Base-by-base conservation (phyloP, 2,329 filamentous ascomycete species). In the Trichoderma gracile region DNA sequence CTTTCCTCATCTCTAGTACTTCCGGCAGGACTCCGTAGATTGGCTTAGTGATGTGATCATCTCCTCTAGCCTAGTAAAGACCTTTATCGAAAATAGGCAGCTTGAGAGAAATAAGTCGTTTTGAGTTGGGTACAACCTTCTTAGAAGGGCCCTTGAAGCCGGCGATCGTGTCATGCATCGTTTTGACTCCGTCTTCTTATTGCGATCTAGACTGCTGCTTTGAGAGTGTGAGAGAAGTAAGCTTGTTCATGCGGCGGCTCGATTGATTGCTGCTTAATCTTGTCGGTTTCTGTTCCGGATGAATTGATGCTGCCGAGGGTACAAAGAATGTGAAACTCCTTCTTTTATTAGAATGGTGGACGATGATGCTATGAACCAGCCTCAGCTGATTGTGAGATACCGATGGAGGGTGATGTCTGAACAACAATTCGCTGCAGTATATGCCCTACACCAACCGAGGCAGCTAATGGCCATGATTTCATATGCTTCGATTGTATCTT, bases 101-200 rank as follows among this genome's bases (percentile, higher is more conserved):
- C 14, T 49, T 61, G 27, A n/a, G 23, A 49, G 42, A 46, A 21
- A 47, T 61, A 12, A 12, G 49, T 19, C 30, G 49, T 52, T 52
- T 52, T 33, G n/a, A 33, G 49, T 14, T 23, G 5, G 49, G n/a
- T 53, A 47, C 49, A 55, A 38, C 40, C 40, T 55, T 63, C 50
- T 63, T 7, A 55, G 40, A 55, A 47, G 19, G 30, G 40, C 4
- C 43, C 33, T 14, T 47, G 30, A 40, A 15, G 9, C 59, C 49
- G 59, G 42, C 33, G 27, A 55, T 54, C 23, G 14, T 53, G 43
- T 55, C 40, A 63, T 55, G 38, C 46, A 38, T 38, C 33, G 12
- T 14, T 33, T 33, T 7, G 10, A 27, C 27, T 8, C 27, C 27
- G 27, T 10, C 3, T 33, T 7, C n/a, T 27, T 2, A 25, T 52